These are phyloP conservation scores for Amylocarpus encephaloides DNA, from an alignment of 2,329 filamentous ascomycete genomes.

Conservation along the genomic window DNA sequence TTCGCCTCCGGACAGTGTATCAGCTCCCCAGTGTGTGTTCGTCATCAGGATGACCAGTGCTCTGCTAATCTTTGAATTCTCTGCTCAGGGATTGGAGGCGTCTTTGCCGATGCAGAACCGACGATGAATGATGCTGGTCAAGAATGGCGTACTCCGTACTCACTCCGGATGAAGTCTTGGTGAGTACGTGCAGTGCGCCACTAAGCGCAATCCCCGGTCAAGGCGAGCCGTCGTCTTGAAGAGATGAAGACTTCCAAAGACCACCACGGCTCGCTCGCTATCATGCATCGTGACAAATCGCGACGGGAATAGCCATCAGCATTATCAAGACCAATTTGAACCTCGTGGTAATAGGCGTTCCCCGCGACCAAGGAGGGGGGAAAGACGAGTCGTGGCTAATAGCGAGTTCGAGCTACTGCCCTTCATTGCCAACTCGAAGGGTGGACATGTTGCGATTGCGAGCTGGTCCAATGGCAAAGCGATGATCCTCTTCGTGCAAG, in stretches of 20 bases:
- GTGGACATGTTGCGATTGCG: no score
- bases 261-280: background rate
- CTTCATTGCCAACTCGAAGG: no score
- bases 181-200: background rate
- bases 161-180: background rate
- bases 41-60: background rate
- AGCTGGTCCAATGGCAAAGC: background rate
- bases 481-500: slow-evolving; percentile 1
- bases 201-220: background rate
- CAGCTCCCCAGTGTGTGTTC: background rate
- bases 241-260: background rate
- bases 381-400: no score
- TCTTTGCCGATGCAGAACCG: background rate
- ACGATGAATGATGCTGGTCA: background rate
- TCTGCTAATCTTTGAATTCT: background rate
- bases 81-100: background rate
- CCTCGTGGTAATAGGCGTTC: no score
- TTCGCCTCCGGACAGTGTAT: background rate
- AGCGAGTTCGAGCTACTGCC: no score
- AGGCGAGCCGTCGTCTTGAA: background rate
- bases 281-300: slow-evolving; percentile 3
- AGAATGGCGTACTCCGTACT: background rate
- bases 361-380: no score
- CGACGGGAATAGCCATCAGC: background rate
- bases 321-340: background rate